phyloP scores from a whole-genome alignment of 139 green algal genomes.

The Nannochloris sp. region DNA sequence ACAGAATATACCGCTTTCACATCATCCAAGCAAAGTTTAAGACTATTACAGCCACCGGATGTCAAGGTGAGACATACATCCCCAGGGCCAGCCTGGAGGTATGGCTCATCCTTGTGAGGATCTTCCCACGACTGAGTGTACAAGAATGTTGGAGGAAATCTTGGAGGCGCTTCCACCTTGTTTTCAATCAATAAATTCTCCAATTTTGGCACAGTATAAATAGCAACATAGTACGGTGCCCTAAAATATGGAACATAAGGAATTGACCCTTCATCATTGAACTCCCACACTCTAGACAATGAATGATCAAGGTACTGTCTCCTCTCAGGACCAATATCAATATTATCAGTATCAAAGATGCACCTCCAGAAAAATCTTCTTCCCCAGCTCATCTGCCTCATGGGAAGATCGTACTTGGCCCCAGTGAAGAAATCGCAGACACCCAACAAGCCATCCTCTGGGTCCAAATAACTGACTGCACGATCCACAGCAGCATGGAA shows the following conservation, averaged over 20 bases:
- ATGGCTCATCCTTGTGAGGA: slow-evolving; percentile 34
- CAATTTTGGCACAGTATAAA: slow-evolving; percentile 55
- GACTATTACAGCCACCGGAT: slow-evolving; percentile 91
- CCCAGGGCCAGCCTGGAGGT: slow-evolving; percentile 31
- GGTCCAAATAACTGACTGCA: slow-evolving; percentile 69
- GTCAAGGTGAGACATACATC: slow-evolving; percentile 94
- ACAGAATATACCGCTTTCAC: slow-evolving; percentile 81
- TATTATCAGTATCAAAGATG: slow-evolving; percentile 90
- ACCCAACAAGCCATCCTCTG: slow-evolving; percentile 71
- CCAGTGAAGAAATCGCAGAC: slow-evolving; percentile 91
- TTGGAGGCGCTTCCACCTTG: slow-evolving; percentile 63
- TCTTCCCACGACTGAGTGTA: slow-evolving; percentile 99
- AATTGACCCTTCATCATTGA: slow-evolving; percentile 83
- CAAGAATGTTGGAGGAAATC: slow-evolving; percentile 96
- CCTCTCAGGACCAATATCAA: slow-evolving; percentile 92
- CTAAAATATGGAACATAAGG: slow-evolving; percentile 83
- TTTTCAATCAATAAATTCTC: slow-evolving; percentile 38
- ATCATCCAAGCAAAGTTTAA: slow-evolving; percentile 85
- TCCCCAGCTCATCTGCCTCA: slow-evolving; percentile 80
- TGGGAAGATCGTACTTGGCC: slow-evolving; percentile 82
- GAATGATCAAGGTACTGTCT: slow-evolving; percentile 87
- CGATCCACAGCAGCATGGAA: slow-evolving; percentile 89
- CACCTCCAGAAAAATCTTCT: slow-evolving; percentile 91
- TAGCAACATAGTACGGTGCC: slow-evolving; percentile 90
- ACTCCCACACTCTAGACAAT: slow-evolving; percentile 76